Evolutionary conservation across 1,284 basidiomycete genomes (phyloP), one percentile per base, ranked within the genome.

Genomic region (Ustilago sp.): DNA sequence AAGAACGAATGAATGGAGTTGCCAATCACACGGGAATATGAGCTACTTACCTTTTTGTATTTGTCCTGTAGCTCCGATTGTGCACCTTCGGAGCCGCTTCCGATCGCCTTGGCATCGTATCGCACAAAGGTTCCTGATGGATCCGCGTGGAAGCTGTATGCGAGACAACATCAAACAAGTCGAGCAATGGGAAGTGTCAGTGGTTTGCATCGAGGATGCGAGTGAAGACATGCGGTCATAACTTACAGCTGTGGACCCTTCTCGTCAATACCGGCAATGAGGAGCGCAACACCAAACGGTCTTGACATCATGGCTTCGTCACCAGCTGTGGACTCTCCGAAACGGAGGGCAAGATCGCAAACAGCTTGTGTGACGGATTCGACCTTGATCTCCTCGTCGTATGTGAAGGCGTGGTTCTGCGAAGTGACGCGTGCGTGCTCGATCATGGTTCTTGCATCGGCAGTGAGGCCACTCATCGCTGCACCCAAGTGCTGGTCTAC

Each of bases 361-460:
- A 99, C 95, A 0, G 96, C 94, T 89, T 99, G 97, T 3, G 97
- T 98, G 64, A 92, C 94, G 53, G 73, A 79, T 50, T 82, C 81
- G 55, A 99, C 94, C 85, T 94, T 94, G 88, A 99, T 99, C 81
- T 88, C 89, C 88, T 99, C 97, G 88, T 99, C 94, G 86, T 97
- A 99, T 7, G 94, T 97, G 88, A 99, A 99, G 1, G 91, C 88
- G 87, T 99, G 97, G 88, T 96, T 98, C 88, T 98, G 74, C 57
- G 70, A 73, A 11, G 96, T 98, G 64, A 98, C 94, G 69, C 96
- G 91, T n/a, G 96, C 97, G 87, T 99, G 97, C 89, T 99, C 97
- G 87, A 99, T 94, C 94, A 99, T 99, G 52, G 97, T 99, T 79
- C 97, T 91, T 58, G 97, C 97, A 87, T 99, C 97, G 59, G 97